Evolutionary conservation across 2,329 filamentous ascomycete genomes (phyloP).

Genomic region (Fusarium falciforme): DNA sequence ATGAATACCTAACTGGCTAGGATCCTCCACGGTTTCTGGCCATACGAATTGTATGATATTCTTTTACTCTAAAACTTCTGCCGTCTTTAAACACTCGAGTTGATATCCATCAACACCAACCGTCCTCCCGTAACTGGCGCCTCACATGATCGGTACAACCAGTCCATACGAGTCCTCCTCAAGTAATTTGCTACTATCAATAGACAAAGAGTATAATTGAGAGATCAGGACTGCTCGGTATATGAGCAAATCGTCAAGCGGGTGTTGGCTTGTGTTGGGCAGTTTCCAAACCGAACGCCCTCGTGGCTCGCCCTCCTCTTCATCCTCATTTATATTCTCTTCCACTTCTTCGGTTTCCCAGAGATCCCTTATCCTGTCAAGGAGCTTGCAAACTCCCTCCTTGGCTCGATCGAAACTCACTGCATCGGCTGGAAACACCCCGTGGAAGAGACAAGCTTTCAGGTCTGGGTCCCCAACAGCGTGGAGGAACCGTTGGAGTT

Average conservation of each 20-base stretch:
- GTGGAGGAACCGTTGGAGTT: background rate
- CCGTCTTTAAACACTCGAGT: too few relatives aligned
- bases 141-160: background rate
- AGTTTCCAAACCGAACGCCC: background rate
- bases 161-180: background rate
- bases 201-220: background rate
- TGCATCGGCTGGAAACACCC: background rate
- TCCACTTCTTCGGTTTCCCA: background rate
- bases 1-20: background rate
- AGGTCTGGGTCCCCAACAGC: background rate
- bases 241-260: background rate
- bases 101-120: too few relatives aligned
- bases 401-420: background rate
- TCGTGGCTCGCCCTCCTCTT: background rate
- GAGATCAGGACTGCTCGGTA: background rate
- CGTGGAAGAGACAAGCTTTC: background rate
- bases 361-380: background rate
- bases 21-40: background rate
- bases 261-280: background rate
- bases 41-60: background rate
- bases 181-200: background rate
- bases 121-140: background rate
- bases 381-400: background rate
- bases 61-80: background rate
- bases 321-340: background rate